Evolutionary conservation across 305 asterid species (phyloP).

Genomic region (Fraxinus dipetala): DNA sequence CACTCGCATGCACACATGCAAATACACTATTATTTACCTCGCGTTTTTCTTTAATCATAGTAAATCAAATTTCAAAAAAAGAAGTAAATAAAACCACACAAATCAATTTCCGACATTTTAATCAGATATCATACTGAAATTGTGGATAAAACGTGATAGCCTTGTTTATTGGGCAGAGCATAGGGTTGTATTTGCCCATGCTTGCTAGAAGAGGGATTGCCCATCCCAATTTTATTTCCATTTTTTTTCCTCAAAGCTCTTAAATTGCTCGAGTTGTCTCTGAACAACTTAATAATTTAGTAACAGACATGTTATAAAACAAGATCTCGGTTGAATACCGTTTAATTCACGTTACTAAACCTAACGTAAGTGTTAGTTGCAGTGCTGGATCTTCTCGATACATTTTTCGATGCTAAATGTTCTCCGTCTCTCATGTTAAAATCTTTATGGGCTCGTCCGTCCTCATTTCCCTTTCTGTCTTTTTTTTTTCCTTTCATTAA

Average conservation of each 20-base stretch:
- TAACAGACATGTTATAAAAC: neutral
- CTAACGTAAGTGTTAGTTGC: neutral
- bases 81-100: neutral
- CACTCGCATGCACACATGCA: neutral
- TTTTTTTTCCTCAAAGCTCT: neutral
- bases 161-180: neutral
- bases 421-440: neutral
- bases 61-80: neutral
- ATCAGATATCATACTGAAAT: neutral
- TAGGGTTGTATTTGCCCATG: neutral
- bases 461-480: neutral
- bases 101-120: neutral
- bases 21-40: neutral
- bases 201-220: neutral
- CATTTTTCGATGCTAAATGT: neutral
- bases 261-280: neutral
- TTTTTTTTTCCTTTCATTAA: neutral
- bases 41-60: neutral
- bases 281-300: neutral
- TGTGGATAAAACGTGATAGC: constrained; percentile 3
- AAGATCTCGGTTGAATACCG: neutral
- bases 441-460: neutral
- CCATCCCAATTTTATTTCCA: neutral
- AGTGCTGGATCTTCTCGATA: neutral
- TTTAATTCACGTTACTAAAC: too few relatives aligned